phyloP scores from a whole-genome alignment of 768 basidiomycete species.

The Psilocybe cubensis region DNA sequence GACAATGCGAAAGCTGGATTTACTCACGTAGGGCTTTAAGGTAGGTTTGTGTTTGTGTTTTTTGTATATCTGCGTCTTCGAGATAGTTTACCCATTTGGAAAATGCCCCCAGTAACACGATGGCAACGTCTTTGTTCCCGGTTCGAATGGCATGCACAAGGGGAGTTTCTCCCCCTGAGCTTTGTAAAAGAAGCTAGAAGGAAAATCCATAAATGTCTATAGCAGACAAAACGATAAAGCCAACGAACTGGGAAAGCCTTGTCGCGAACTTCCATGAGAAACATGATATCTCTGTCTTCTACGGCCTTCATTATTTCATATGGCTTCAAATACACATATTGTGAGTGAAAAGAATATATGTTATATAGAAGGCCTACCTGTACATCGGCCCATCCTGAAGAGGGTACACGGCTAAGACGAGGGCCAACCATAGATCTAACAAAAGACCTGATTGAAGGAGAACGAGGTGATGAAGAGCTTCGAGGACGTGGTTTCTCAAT shows the following conservation, averaged over 20 bases:
- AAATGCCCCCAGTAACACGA: slow-evolving; percentile 87
- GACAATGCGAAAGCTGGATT: background rate
- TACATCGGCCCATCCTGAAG: slow-evolving; percentile 27
- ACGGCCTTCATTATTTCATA: slow-evolving; percentile 81
- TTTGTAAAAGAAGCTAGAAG: slow-evolving; percentile 74
- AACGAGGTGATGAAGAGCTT: slow-evolving; percentile 26
- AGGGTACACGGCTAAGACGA: slow-evolving; percentile 17
- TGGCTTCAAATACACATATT: slow-evolving; percentile 30
- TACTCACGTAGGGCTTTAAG: slow-evolving; percentile 79
- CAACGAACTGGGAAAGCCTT: slow-evolving; percentile 73
- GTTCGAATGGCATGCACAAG: slow-evolving; percentile 90
- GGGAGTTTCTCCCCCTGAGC: slow-evolving; percentile 85
- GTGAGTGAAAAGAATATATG: background rate
- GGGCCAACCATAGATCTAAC: slow-evolving; percentile 27
- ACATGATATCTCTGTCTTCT: slow-evolving; percentile 81
- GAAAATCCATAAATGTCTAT: background rate
- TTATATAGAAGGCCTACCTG: slow-evolving; percentile 24
- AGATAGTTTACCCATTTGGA: slow-evolving; percentile 91
- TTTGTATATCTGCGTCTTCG: slow-evolving; percentile 77
- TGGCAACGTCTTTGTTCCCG: slow-evolving; percentile 83
- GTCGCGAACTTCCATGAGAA: slow-evolving; percentile 84
- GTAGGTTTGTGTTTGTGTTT: slow-evolving; percentile 66
- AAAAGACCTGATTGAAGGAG: slow-evolving; percentile 36
- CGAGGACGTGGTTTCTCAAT: slow-evolving; percentile 15
- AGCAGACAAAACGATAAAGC: background rate